Base-by-base conservation (phyloP, 2,329 filamentous ascomycete genomes). In the Arthrobotrys sphaeroides region DNA sequence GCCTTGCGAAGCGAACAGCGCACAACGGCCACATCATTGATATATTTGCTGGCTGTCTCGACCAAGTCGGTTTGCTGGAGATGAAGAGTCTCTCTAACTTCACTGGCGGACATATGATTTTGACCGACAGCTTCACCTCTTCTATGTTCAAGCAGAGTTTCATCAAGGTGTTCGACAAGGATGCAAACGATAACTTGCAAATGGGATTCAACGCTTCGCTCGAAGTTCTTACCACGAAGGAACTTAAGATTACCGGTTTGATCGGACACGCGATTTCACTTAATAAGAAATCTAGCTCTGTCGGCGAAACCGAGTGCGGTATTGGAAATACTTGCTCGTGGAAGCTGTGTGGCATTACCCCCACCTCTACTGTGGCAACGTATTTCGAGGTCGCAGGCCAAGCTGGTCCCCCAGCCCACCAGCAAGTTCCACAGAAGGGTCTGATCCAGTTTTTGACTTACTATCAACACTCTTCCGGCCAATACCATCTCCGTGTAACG, bases 141-240 rank as follows among this genome's bases (percentile, higher is more conserved):
- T 98, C 94, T 72, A 97, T 99, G 90, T 99, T 98, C 86, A 97
- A 95, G 85, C 95, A 99, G 82, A 98, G 95, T 0, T 99, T 99
- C 81, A 91, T 96, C 60, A 91, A 96, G 73, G 90, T 99, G 16
- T 99, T 99, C 81, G 95, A 99, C 82, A 97, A 97, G 83, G 95
- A 99, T 81, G 92, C 88, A 1, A 91, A 96, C 73, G 95, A 97
- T 78, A 97, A 97, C 82, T 87, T 99, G 12, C 84, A 96, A 7
- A 99, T 99, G 95, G 95, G 93, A 47, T 99, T 99, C 86, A 99
- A 99, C 81, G 95, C 93, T 31, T 93, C 94, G 9, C 86, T 99
- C 10, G 95, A 99, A 83, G 94, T 98, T 13, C 85, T 99, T 38
- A 99, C 95, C 0, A 98, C 95, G 12, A 99, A 98, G 84, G 95